Conservation (phyloP, 352 stramenopile genomes). For the Saprolegnia parasitica region DNA sequence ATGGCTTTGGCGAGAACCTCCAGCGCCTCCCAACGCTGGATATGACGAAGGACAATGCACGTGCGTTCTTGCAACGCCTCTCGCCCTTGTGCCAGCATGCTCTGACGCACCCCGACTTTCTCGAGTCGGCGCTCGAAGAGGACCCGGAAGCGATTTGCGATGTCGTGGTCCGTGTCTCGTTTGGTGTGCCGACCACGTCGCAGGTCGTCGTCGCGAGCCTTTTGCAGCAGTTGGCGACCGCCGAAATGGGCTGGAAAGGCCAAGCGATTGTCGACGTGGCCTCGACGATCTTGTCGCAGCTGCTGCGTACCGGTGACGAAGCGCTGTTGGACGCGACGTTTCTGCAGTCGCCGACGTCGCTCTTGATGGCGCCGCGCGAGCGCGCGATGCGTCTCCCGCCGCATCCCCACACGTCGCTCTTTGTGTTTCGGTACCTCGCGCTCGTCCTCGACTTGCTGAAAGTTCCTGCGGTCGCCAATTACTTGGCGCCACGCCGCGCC, state of each 20-base stretch:
- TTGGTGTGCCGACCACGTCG: constrained; percentile 57
- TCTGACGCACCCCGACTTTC: constrained; percentile 74
- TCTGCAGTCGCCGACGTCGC: constrained; percentile 54
- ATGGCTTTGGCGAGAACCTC: constrained; percentile 79
- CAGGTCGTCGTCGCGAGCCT: constrained; percentile 58
- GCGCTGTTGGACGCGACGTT: constrained; percentile 70
- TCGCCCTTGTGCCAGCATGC: constrained; percentile 55
- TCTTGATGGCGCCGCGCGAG: constrained; percentile 64
- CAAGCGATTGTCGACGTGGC: constrained; percentile 78
- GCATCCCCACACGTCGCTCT: constrained; percentile 50
- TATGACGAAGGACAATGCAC: constrained; percentile 29
- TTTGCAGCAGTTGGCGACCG: constrained; percentile 72
- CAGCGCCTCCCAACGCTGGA: constrained; percentile 43
- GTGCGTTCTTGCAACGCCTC: constrained; percentile 44
- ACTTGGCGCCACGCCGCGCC: constrained; percentile 47
- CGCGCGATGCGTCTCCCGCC: neutral
- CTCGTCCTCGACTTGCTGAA: constrained; percentile 69
- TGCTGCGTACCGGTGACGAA: constrained; percentile 53
- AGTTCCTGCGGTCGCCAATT: constrained; percentile 48
- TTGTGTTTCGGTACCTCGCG: constrained; percentile 75
- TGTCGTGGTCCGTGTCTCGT: constrained; percentile 61
- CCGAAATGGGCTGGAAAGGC: constrained; percentile 82
- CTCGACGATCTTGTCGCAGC: constrained; percentile 49
- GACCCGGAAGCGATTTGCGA: constrained; percentile 77
- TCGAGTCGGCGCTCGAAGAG: constrained; percentile 82